Conservation (phyloP, 192 early-diverging fungal genomes). For the Physocladia obscura region DNA sequence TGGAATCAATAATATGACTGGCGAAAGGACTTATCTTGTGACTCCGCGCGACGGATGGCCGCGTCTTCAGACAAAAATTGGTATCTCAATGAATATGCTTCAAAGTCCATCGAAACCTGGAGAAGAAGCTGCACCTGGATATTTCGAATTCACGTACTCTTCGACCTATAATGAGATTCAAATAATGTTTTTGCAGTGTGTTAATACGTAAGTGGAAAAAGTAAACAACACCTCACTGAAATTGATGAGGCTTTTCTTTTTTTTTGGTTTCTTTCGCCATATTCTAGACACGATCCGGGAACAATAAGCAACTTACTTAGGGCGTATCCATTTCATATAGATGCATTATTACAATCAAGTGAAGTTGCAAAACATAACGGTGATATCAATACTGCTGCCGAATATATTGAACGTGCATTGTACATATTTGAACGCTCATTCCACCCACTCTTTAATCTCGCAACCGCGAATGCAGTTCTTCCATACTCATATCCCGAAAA, state of each 20-base stretch:
- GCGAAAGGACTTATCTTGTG: constrained; percentile 57
- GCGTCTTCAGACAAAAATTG: constrained; percentile 26
- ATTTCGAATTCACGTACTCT: constrained; percentile 68
- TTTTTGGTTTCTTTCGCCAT: background rate
- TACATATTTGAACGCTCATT: constrained; percentile 82
- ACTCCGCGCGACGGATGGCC: constrained; percentile 71
- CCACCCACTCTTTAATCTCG: constrained; percentile 73
- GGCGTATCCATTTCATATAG: constrained; percentile 86
- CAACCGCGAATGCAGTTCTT: constrained; percentile 63
- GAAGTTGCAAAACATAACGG: constrained; percentile 86
- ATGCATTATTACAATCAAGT: constrained; percentile 77
- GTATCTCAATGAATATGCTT: constrained; percentile 45
- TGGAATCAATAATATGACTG: constrained; percentile 44
- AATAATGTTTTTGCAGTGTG: constrained; percentile 68
- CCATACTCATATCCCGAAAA: constrained; percentile 76
- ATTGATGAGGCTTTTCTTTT: background rate
- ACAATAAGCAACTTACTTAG: constrained; percentile 65
- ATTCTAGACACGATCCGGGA: constrained; percentile 59
- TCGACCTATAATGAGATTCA: constrained; percentile 74
- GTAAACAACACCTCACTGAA: background rate
- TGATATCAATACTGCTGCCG: constrained; percentile 74
- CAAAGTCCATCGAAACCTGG: constrained; percentile 2
- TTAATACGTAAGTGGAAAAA: constrained; percentile 55
- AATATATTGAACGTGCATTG: constrained; percentile 86
- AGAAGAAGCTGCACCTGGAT: constrained; percentile 10